A percentile compares a stretch with the other conserved stretches of the same genome.
phyloP scores from a whole-genome alignment of 768 basidiomycete genomes.

The Tulasnella sp. region DNA sequence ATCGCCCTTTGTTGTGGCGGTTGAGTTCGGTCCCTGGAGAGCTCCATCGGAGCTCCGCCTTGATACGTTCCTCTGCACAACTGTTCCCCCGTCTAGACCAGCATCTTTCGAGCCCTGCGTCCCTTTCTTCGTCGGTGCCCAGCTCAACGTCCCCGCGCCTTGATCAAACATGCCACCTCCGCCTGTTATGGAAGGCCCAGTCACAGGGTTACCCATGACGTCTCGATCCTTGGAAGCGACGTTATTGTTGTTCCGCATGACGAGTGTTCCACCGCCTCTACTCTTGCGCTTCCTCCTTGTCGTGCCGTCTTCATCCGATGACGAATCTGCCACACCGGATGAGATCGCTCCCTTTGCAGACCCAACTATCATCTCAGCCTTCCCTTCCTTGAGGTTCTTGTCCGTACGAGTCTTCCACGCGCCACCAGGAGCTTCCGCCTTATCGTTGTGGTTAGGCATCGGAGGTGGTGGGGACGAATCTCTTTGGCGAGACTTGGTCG shows the following conservation, averaged over 20 bases:
- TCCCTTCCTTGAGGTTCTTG: constrained; percentile 26
- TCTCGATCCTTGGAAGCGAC: neutral
- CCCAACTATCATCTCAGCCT: constrained; percentile 13
- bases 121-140: neutral
- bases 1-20: constrained; percentile 3
- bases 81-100: neutral
- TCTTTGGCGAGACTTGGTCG: neutral
- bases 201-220: neutral
- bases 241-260: constrained; percentile 2
- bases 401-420: constrained; percentile 33
- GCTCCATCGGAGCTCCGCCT: constrained; percentile 10
- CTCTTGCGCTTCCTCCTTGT: neutral
- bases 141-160: neutral
- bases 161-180: too few species aligned
- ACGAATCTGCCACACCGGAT: constrained; percentile 2
- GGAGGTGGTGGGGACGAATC: constrained; percentile 5
- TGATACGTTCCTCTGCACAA: neutral
- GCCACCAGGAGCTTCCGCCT: neutral
- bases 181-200: too few species aligned
- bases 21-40: neutral
- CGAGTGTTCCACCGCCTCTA: neutral
- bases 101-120: neutral
- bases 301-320: constrained; percentile 12
- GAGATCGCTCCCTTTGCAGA: constrained; percentile 2
- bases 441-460: neutral